These are phyloP conservation scores for Nicotiana attenuata DNA, from an alignment of 257 asterid genomes.

Conservation along the genomic window DNA sequence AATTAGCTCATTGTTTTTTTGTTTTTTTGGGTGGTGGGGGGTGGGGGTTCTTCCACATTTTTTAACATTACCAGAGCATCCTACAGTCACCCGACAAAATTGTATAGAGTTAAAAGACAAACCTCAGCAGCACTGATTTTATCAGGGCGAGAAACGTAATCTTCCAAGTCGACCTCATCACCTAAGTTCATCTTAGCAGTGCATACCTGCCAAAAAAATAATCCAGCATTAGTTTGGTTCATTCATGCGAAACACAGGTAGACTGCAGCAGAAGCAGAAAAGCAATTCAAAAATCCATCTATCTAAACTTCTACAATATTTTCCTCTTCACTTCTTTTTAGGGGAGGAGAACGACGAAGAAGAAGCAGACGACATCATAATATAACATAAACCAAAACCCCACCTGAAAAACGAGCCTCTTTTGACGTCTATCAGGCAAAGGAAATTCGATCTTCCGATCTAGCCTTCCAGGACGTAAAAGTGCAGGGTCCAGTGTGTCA, in stretches of 20 bases:
- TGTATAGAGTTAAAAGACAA: constrained; percentile 9
- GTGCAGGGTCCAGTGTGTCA: constrained; percentile 88
- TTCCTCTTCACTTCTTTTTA: neutral
- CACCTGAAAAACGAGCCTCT: constrained; percentile 80
- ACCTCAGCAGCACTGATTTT: constrained; percentile 97
- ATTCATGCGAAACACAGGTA: neutral
- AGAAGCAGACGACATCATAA: neutral
- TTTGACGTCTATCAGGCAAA: constrained; percentile 87
- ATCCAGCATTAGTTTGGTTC: neutral
- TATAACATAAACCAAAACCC: constrained; percentile 7
- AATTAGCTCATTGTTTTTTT: no score
- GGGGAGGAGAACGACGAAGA: neutral
- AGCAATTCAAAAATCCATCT: neutral
- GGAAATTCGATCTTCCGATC: constrained; percentile 90
- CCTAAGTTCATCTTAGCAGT: constrained; percentile 83
- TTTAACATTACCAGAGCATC: neutral
- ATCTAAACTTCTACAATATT: neutral
- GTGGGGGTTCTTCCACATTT: neutral
- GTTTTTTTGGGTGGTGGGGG: no score
- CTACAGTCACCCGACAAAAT: neutral
- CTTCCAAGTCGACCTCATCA: constrained; percentile 88
- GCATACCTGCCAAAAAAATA: constrained; percentile 49
- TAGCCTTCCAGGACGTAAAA: constrained; percentile 91
- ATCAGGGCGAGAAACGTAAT: constrained; percentile 84
- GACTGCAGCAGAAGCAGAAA: neutral